Evolutionary conservation across 164 flowering plant species (phyloP).

Genomic region (Kalanchoe fedtschenkoi): DNA sequence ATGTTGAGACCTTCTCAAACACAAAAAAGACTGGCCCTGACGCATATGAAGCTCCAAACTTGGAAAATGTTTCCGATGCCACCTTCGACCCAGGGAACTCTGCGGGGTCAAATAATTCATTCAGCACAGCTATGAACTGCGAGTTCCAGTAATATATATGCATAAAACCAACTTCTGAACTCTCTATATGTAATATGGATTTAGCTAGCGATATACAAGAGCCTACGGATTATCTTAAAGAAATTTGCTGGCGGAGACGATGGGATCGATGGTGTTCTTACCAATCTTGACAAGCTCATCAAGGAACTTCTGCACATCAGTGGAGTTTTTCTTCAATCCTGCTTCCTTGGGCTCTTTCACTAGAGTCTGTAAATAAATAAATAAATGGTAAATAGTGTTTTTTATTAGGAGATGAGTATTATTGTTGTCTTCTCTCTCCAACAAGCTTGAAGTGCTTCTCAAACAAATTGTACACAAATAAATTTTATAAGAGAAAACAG

Average conservation of each 20-base stretch:
- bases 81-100: conserved; percentile 75
- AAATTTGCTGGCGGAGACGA: too few relatives aligned
- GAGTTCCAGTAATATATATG: too few relatives aligned
- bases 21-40: conserved; percentile 56
- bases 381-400: neutral
- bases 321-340: conserved; percentile 62
- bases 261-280: too few relatives aligned
- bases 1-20: conserved; percentile 70
- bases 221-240: too few relatives aligned
- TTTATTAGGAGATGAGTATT: too few relatives aligned
- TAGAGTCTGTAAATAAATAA: conserved; percentile 33
- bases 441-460: too few relatives aligned
- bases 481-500: too few relatives aligned
- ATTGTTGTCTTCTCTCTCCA: neutral
- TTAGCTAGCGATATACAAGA: too few relatives aligned
- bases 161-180: too few relatives aligned
- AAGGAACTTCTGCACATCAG: conserved; percentile 53
- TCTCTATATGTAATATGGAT: neutral
- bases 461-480: too few relatives aligned
- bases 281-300: conserved; percentile 69
- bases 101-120: conserved; percentile 12
- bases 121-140: neutral
- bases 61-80: conserved; percentile 45
- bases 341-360: conserved; percentile 53
- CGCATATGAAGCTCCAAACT: conserved; percentile 38